A percentile compares a stretch with the other conserved stretches of the same genome.
Conservation (phyloP, 345 rosid species). For the Aethionema arabicum region DNA sequence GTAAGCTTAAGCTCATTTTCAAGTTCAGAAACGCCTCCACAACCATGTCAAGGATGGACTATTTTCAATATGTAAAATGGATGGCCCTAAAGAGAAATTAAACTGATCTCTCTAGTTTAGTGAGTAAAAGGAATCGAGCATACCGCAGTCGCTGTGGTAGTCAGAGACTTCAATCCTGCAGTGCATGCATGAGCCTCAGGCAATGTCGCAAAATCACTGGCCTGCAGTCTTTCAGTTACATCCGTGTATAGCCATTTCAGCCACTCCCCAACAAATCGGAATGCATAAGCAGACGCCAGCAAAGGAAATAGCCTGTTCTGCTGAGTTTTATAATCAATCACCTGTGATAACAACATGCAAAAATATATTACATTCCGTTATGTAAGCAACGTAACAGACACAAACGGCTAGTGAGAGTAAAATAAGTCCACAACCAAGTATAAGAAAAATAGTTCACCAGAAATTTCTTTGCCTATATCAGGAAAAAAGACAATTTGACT, state of each 20-base stretch:
- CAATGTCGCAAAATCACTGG: conserved; percentile 85
- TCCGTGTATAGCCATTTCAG: conserved; percentile 90
- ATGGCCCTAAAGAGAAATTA: conserved; percentile 7
- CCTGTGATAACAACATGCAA: conserved; percentile 46
- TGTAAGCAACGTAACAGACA: conserved; percentile 7
- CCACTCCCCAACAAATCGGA: conserved; percentile 98
- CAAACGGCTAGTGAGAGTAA: conserved; percentile 1
- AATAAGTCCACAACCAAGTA: background rate
- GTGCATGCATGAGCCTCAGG: conserved; percentile 99
- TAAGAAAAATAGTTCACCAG: background rate
- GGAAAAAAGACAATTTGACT: background rate
- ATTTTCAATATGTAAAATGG: conserved; percentile 2
- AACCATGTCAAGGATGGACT: conserved; percentile 1
- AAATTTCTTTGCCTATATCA: background rate
- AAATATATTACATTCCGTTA: conserved; percentile 18
- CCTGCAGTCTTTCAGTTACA: conserved; percentile 83
- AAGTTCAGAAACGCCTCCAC: conserved; percentile 15
- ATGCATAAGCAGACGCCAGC: conserved; percentile 99
- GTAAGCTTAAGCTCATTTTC: conserved; percentile 19
- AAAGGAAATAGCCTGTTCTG: conserved; percentile 95
- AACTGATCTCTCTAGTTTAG: conserved; percentile 9
- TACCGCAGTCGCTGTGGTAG: conserved; percentile 93
- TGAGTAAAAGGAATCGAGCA: conserved; percentile 29
- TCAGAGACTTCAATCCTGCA: conserved; percentile 96
- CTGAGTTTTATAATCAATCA: conserved; percentile 96